Evolutionary conservation across 73 alveolate genomes (phyloP), one percentile per base, ranked within the genome.

Genomic region (Uronychia binucleata): DNA sequence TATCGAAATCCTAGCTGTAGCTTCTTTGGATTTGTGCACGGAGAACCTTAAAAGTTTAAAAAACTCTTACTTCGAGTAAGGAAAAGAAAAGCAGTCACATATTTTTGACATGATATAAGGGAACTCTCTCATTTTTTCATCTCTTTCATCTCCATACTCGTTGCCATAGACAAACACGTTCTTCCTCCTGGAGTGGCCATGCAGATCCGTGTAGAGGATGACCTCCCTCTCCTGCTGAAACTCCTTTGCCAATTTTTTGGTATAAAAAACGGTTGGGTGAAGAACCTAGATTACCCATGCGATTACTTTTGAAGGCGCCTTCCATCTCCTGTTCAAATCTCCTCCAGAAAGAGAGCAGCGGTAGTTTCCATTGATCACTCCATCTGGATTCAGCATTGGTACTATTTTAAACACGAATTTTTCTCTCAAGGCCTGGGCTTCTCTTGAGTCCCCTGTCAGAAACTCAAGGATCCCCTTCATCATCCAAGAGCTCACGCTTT

Each of bases 331-430:
- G 79, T 93, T 93, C 34, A 93, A 86, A 87, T 95, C 98, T 58
- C 95, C 87, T 77, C 98, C 98, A 26, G 95, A 86, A 34, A 94
- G 80, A 58, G 97, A 93, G 34, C 97, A 91, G 81, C 98, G 83
- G 77, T 94, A 93, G 83, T 96, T 96, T 0, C 99, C 99, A 77
- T 94, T 92, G 11, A 95, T 90, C 34, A 96, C 98, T 5, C 99
- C 99, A 90, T 96, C 99, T 19, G 98, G 98, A 79, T 96, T 96
- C 88, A 96, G 85, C 98, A 96, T 96, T 76, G 99, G 99, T 8
- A 97, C 84, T 26, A 97, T 97, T 88, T 95, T 95, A 78, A 97
- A 97, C 29, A 95, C 78, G 84, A 94, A 95, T 77, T 94, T 92
- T 57, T 95, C 97, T 90, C 99, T 95, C 60, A 97, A 89, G 31